Percentiles rank a stretch among this genome's conserved stretches.
phyloP scores from a whole-genome alignment of 2,329 filamentous ascomycete genomes.

The Coniochaeta ligniaria region DNA sequence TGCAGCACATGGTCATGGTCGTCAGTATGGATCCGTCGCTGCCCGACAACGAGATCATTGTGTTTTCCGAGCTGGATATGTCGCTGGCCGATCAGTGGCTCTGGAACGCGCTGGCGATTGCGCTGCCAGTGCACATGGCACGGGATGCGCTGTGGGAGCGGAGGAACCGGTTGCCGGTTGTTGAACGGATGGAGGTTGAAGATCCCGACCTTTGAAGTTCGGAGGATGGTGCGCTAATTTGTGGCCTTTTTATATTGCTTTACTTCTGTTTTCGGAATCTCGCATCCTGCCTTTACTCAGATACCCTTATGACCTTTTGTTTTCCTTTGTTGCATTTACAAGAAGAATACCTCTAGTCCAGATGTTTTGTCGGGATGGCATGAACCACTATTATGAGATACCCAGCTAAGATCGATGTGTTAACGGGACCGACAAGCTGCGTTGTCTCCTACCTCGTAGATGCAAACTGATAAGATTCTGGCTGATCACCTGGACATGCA shows the following conservation, averaged over 20 bases:
- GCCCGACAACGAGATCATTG: slow-evolving; percentile 19
- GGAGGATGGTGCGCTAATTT: not conserved
- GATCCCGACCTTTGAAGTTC: slow-evolving; percentile 1
- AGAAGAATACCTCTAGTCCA: not conserved
- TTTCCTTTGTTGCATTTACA: not conserved
- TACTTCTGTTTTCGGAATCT: not conserved
- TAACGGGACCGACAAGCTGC: not conserved
- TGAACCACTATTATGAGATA: not conserved
- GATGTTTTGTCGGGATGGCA: not conserved
- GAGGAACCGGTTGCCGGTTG: slow-evolving; percentile 5
- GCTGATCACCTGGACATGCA: not conserved
- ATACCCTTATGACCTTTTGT: not conserved
- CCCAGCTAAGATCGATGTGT: not conserved
- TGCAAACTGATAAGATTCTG: not conserved
- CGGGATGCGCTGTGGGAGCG: slow-evolving; percentile 15
- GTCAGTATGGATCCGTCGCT: slow-evolving; percentile 33
- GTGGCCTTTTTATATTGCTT: not conserved
- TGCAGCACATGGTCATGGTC: slow-evolving; percentile 38
- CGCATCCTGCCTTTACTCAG: not conserved
- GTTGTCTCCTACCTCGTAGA: not conserved
- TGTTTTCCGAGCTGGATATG: slow-evolving; percentile 21
- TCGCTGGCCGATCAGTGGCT: slow-evolving; percentile 25
- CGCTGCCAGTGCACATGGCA: slow-evolving; percentile 25
- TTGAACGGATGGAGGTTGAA: slow-evolving; percentile 4
- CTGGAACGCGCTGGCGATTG: slow-evolving; percentile 25